Percentiles rank a stretch among this genome's conserved stretches.
These are phyloP conservation scores for Scenedesmus sp. DNA, from an alignment of 163 green algal genomes.

Conservation along the genomic window DNA sequence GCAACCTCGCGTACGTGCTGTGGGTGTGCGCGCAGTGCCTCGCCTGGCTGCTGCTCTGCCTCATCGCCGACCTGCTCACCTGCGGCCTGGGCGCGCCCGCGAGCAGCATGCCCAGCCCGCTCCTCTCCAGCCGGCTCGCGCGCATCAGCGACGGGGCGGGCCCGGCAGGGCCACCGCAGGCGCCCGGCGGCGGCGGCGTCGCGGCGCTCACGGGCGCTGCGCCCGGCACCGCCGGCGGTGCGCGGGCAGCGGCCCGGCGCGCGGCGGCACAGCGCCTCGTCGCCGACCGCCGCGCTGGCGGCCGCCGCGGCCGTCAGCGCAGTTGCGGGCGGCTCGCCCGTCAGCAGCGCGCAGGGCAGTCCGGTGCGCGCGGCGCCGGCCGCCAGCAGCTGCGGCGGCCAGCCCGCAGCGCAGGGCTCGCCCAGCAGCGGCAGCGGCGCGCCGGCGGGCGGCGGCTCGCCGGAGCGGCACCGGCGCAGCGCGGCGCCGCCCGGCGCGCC, in stretches of 20 bases:
- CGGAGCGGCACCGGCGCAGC: not conserved
- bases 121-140: too few relatives aligned
- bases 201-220: too few relatives aligned
- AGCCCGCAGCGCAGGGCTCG: not conserved
- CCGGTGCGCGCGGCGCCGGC: too few relatives aligned
- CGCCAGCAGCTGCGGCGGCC: constrained; percentile 2
- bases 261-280: not conserved
- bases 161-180: too few relatives aligned
- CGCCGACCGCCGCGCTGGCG: constrained; percentile 2
- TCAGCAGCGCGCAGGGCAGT: not conserved
- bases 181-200: too few relatives aligned
- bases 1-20: constrained; percentile 83
- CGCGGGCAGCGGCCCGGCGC: too few relatives aligned
- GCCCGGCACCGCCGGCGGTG: too few relatives aligned
- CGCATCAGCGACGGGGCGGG: too few relatives aligned
- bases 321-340: not conserved
- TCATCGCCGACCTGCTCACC: constrained; percentile 43
- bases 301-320: not conserved
- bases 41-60: constrained; percentile 57
- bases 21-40: constrained; percentile 72
- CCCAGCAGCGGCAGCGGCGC: constrained; percentile 9
- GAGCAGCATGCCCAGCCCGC: too few relatives aligned
- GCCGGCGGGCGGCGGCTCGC: not conserved
- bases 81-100: constrained; percentile 15
- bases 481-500: not conserved